Base-by-base conservation (phyloP, 495 filamentous ascomycete species). In the Xylona heveae region DNA sequence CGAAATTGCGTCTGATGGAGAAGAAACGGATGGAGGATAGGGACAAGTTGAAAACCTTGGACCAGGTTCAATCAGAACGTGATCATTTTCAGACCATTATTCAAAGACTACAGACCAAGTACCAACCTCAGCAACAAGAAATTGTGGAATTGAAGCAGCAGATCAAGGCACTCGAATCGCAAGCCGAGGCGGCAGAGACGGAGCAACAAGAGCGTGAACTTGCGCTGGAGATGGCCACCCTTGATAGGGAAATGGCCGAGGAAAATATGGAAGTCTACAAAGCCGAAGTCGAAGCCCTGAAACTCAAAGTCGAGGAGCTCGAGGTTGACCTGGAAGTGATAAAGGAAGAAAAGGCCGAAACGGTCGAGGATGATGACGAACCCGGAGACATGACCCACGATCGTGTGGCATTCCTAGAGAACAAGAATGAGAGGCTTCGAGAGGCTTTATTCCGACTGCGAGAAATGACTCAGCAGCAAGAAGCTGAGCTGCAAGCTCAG, bases 221-320 rank as follows among this genome's bases (percentile, higher is more conserved):
- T 4, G 59, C 74, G 10, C 54, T 93, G 52, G 90, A 97, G 56
- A 74, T 91, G 55, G 79, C 80, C 12, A 73, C 75, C 0, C 56
- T 97, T 13, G 88, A 97, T 45, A 64, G 81, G 10, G 85, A 95
- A 50, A 93, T 95, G 82, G 90, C 88, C 2, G 85, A 94, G 50
- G 85, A 95, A 46, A 78, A 69, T 22, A 74, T 78, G 4, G 88
- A 95, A 39, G 64, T 67, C 12, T 58, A 74, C 20, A 84, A 77
- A 46, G 62, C 66, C 2, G 88, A 95, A 49, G 59, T 84, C 13
- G 78, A 91, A n/a, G 58, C 66, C 3, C 51, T 91, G 27, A 74
- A 76, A 40, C 51, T 60, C 19, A 79, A 69, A 41, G 54, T 68
- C 4, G 82, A 95, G 45, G 88, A 95, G 49, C 57, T 90, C 2